Conservation (phyloP, 2,329 filamentous ascomycete genomes). For the Elsinoe arachidis region DNA sequence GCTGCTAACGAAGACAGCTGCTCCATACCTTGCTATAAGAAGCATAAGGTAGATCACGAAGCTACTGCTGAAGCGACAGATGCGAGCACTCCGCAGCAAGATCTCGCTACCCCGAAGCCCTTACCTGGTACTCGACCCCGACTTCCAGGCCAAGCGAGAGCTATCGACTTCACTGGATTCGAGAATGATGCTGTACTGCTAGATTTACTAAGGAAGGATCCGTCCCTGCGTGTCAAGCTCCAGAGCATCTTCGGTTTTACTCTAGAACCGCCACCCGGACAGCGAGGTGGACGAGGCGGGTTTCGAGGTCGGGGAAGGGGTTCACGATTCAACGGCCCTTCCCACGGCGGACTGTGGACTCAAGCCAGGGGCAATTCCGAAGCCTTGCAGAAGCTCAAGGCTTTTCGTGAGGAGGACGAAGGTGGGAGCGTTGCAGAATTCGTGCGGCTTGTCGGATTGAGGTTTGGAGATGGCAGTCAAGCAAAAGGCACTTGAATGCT, state of each 20-base stretch:
- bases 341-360: constrained; percentile 27
- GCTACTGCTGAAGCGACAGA: constrained; percentile 9
- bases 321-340: constrained; percentile 9
- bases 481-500: too few species aligned
- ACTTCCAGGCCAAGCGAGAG: constrained; percentile 11
- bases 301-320: constrained; percentile 17
- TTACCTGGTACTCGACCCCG: neutral
- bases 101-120: neutral
- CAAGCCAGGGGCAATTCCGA: constrained; percentile 31
- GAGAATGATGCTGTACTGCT: constrained; percentile 26
- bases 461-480: constrained; percentile 22
- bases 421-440: constrained; percentile 36
- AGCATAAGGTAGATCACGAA: constrained; percentile 27
- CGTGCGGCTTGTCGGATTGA: constrained; percentile 35
- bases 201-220: constrained; percentile 27
- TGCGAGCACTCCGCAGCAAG: neutral
- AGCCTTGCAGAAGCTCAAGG: constrained; percentile 22
- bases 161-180: constrained; percentile 25
- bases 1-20: constrained; percentile 22
- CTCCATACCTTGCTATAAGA: constrained; percentile 32
- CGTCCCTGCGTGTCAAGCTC: constrained; percentile 27
- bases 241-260: constrained; percentile 28
- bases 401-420: constrained; percentile 25
- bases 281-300: constrained; percentile 15
- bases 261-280: constrained; percentile 26